Conservation (phyloP, 495 filamentous ascomycete species). For the Trypethelium eluteriae region DNA sequence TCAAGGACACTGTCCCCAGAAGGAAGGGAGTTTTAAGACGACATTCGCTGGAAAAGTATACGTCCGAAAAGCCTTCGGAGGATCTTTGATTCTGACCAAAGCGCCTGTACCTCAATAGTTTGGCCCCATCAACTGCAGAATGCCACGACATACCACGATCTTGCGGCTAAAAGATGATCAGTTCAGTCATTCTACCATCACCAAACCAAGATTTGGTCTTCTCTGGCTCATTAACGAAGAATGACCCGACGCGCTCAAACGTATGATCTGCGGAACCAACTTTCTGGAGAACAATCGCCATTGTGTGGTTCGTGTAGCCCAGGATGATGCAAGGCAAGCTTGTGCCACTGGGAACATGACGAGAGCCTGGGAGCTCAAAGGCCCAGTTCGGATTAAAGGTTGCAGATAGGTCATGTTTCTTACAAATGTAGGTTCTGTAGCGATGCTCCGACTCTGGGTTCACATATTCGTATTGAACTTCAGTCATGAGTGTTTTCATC, state of each 20-base stretch:
- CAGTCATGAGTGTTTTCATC: not conserved
- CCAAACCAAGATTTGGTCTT: not conserved
- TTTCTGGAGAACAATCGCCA: not conserved
- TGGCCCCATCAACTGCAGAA: too few species aligned
- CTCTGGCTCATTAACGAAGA: not conserved
- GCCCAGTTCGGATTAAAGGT: not conserved
- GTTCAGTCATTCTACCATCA: not conserved
- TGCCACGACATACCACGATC: too few species aligned
- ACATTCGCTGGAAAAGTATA: too few species aligned
- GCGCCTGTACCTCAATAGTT: too few species aligned
- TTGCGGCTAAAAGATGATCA: not conserved
- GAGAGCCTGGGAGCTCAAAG: not conserved
- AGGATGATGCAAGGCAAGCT: constrained; percentile 7
- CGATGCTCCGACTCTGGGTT: not conserved
- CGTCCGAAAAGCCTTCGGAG: too few species aligned
- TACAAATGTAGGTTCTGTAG: not conserved
- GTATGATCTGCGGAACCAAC: not conserved
- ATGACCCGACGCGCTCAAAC: not conserved
- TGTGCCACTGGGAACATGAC: not conserved
- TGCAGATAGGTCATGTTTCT: not conserved
- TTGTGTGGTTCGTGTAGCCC: constrained; percentile 1
- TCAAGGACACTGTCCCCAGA: too few species aligned
- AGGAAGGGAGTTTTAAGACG: too few species aligned
- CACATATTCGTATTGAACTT: not conserved
- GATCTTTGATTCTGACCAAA: too few species aligned